These are phyloP conservation scores for Saccharomycopsis babjevae DNA, from an alignment of 805 yeast genomes.

Conservation along the genomic window DNA sequence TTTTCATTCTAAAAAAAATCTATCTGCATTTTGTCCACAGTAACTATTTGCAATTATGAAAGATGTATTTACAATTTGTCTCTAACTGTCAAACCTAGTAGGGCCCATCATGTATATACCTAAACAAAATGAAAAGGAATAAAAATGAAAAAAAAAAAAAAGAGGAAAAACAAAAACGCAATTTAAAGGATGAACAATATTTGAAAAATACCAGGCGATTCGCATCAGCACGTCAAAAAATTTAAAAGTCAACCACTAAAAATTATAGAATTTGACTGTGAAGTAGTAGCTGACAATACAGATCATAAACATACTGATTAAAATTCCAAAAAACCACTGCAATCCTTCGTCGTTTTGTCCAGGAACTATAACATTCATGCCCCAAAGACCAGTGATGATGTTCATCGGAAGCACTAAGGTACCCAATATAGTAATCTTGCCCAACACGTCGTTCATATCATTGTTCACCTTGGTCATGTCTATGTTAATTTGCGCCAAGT, in stretches of 20 bases:
- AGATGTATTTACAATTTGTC: no score
- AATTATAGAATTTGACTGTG: conserved; percentile 15
- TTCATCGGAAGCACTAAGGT: conserved; percentile 92
- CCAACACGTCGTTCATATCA: conserved; percentile 92
- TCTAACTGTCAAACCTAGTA: no score
- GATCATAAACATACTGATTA: conserved; percentile 35
- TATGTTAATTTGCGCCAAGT: conserved; percentile 90
- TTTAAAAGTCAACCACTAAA: background rate
- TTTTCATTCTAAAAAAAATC: no score
- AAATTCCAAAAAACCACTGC: conserved; percentile 54
- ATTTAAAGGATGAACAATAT: background rate
- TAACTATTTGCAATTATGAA: no score
- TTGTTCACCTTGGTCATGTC: conserved; percentile 97
- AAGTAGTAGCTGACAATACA: conserved; percentile 34
- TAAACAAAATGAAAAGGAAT: background rate
- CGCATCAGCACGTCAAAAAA: background rate
- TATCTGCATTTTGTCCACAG: no score
- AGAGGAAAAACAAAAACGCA: background rate
- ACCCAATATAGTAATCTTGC: conserved; percentile 88
- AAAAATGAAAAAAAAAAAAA: no score
- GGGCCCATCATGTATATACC: no score
- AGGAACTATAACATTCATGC: conserved; percentile 95
- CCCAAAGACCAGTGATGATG: conserved; percentile 95
- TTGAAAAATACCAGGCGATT: background rate
- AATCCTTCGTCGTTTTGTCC: conserved; percentile 67